Evolutionary conservation across 805 yeast species (phyloP).

Genomic region (Kluyveromyces wickerhamii): DNA sequence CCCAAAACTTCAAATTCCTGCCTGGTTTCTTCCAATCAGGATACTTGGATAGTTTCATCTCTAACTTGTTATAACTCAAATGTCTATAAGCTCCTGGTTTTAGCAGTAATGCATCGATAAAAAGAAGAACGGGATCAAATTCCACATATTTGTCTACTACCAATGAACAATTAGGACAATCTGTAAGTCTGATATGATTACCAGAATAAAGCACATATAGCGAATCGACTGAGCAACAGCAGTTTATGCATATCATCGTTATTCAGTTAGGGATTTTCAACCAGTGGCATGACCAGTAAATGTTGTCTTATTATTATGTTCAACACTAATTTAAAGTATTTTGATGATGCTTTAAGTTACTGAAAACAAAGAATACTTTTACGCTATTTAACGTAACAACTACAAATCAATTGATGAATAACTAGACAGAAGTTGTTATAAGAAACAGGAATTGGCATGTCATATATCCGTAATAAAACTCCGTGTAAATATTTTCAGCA

Average conservation of each 20-base stretch:
- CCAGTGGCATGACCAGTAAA: no score
- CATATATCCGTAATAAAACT: conserved; percentile 14
- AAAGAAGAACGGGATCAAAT: conserved; percentile 73
- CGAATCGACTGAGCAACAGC: conserved; percentile 56
- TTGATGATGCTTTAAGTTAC: no score
- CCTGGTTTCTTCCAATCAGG: conserved; percentile 8
- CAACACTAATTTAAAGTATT: no score
- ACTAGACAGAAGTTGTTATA: no score
- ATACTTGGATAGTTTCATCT: conserved; percentile 13
- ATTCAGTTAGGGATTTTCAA: no score
- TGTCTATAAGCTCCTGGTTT: conserved; percentile 88
- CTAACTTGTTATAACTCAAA: conserved; percentile 63
- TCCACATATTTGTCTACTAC: conserved; percentile 90
- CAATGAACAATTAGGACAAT: conserved; percentile 61
- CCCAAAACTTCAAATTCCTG: conserved; percentile 6
- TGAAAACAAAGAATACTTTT: no score
- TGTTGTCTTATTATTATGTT: no score
- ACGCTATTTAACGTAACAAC: no score
- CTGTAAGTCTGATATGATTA: conserved; percentile 70
- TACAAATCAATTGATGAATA: no score
- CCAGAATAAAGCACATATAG: conserved; percentile 68
- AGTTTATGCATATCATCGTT: conserved; percentile 82
- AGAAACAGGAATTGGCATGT: no score
- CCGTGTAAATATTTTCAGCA: conserved; percentile 40
- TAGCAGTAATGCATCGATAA: conserved; percentile 73